Percentiles rank a stretch among this genome's conserved stretches.
Evolutionary conservation across 441 rosid genomes (phyloP).

Genomic region (Geranium incanum): DNA sequence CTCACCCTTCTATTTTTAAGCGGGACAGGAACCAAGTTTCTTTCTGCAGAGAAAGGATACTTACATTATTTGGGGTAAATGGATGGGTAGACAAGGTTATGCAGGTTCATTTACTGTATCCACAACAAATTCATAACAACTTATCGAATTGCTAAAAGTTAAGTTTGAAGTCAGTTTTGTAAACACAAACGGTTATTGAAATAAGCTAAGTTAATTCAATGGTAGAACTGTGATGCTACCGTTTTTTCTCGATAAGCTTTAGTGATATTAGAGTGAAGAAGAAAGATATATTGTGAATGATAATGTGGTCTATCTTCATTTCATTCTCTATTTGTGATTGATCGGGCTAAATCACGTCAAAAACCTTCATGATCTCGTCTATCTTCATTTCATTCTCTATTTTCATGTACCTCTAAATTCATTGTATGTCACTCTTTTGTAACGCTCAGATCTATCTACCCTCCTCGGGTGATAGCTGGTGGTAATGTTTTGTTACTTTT

Average conservation of each 20-base stretch:
- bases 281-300: background rate
- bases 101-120: conserved; percentile 1
- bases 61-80: background rate
- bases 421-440: too few relatives aligned
- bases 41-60: background rate
- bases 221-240: background rate
- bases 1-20: background rate
- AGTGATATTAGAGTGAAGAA: background rate
- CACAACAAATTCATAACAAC: background rate
- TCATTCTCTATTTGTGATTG: too few relatives aligned
- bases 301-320: background rate
- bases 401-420: too few relatives aligned
- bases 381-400: too few relatives aligned
- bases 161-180: background rate
- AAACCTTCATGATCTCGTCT: too few relatives aligned
- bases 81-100: background rate
- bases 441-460: too few relatives aligned
- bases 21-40: background rate
- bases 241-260: background rate
- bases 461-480: too few relatives aligned
- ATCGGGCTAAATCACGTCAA: too few relatives aligned
- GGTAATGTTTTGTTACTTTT: too few relatives aligned
- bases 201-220: background rate
- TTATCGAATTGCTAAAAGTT: background rate
- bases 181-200: background rate